phyloP scores from a whole-genome alignment of 164 flowering plant genomes.

The Amborella trichopoda region DNA sequence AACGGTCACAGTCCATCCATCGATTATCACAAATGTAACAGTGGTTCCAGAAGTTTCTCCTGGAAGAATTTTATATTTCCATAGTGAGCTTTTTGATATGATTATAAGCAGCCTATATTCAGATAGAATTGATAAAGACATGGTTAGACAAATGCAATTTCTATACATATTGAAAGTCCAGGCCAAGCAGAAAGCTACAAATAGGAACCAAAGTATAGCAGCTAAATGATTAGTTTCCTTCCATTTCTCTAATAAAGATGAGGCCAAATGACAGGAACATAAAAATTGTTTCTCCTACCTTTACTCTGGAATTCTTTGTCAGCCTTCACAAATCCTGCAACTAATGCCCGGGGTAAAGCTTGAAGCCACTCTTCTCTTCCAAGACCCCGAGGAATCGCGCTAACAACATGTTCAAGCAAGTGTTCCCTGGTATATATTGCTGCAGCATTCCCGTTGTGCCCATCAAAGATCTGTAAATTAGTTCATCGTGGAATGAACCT shows the following conservation, averaged over 20 bases:
- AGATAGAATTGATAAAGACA: too few relatives aligned
- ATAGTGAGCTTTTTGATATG: not conserved
- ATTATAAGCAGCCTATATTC: not conserved
- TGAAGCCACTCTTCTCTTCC: conserved; percentile 88
- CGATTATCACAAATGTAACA: conserved; percentile 78
- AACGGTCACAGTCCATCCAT: conserved; percentile 92
- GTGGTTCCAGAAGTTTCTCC: conserved; percentile 95
- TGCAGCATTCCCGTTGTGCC: conserved; percentile 89
- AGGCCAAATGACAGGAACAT: too few relatives aligned
- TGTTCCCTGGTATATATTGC: conserved; percentile 65
- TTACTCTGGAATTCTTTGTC: conserved; percentile 77
- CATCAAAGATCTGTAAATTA: conserved; percentile 66
- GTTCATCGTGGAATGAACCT: conserved; percentile 4
- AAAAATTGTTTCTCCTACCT: conserved; percentile 52
- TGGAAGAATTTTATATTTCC: conserved; percentile 12
- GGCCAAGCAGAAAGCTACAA: too few relatives aligned
- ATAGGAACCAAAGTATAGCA: too few relatives aligned
- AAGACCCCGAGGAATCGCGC: conserved; percentile 74
- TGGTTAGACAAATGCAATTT: too few relatives aligned
- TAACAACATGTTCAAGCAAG: conserved; percentile 53
- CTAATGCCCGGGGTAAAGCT: conserved; percentile 80
- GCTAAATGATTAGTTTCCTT: too few relatives aligned
- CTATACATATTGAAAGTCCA: too few relatives aligned
- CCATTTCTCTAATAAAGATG: too few relatives aligned
- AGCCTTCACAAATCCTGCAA: conserved; percentile 87